Evolutionary conservation across 2,329 filamentous ascomycete species (phyloP).

Genomic region (Aureobasidium sp.): DNA sequence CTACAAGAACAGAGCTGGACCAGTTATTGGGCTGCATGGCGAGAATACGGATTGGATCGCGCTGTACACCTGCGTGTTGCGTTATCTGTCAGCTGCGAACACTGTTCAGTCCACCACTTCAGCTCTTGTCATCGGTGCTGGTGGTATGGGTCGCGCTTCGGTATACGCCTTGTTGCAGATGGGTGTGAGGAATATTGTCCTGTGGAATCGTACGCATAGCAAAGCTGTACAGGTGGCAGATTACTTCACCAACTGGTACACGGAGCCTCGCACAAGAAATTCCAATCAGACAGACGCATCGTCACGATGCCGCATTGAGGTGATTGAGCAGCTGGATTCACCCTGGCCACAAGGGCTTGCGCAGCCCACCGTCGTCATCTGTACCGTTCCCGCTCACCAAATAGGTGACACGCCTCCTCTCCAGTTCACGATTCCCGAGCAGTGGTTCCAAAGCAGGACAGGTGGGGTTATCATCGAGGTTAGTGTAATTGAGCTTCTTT

Average conservation of each 20-base stretch:
- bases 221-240: conserved; percentile 59
- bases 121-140: conserved; percentile 49
- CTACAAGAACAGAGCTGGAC: conserved; percentile 52
- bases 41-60: conserved; percentile 81
- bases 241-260: conserved; percentile 58
- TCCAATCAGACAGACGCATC: conserved; percentile 1
- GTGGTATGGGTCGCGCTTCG: conserved; percentile 69
- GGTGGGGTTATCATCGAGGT: conserved; percentile 62
- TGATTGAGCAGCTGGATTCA: conserved; percentile 51
- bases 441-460: conserved; percentile 64
- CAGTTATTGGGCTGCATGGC: conserved; percentile 61
- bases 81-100: conserved; percentile 63
- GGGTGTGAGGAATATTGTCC: conserved; percentile 65
- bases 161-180: conserved; percentile 72
- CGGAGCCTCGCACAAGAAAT: background rate
- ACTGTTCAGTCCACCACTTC: conserved; percentile 45
- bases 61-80: conserved; percentile 62
- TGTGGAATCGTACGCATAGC: conserved; percentile 62
- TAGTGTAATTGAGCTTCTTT: conserved; percentile 35
- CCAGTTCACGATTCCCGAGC: conserved; percentile 58
- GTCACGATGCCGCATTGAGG: conserved; percentile 36
- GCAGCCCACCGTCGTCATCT: conserved; percentile 65
- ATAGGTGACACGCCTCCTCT: conserved; percentile 56
- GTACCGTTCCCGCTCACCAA: conserved; percentile 64
- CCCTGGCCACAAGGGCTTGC: conserved; percentile 57